Percentiles rank a stretch among this genome's conserved stretches.
Conservation (phyloP, 306 rosid species). For the Rosa chinensis region DNA sequence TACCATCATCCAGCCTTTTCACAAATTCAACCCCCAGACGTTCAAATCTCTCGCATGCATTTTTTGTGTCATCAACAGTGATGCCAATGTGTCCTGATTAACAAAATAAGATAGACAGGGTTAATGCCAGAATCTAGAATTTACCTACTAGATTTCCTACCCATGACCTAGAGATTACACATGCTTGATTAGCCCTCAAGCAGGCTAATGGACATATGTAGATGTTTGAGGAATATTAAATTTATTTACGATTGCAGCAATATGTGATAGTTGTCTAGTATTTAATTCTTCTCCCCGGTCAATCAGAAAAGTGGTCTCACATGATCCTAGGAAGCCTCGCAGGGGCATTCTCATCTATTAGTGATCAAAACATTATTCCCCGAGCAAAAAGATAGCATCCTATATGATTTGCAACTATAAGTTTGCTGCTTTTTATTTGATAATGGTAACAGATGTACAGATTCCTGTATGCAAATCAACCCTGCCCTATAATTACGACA, state of each 20-base stretch:
- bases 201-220: not conserved
- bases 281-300: not conserved
- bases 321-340: not conserved
- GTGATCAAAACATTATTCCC: not conserved
- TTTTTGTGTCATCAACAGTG: constrained; percentile 87
- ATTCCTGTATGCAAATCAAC: not conserved
- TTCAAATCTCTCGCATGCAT: constrained; percentile 95
- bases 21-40: constrained; percentile 81
- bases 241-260: not conserved
- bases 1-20: constrained; percentile 85
- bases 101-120: constrained; percentile 1
- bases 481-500: not conserved
- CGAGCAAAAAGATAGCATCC: not conserved
- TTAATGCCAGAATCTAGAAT: not conserved
- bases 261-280: not conserved
- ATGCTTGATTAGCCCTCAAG: not conserved
- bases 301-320: not conserved
- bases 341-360: not conserved
- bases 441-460: not conserved
- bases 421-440: not conserved
- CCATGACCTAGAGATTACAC: not conserved
- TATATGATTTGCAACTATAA: not conserved
- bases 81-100: constrained; percentile 84
- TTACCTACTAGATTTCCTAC: not conserved
- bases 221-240: not conserved